Evolutionary conservation across 805 yeast species (phyloP), one percentile per base, ranked within the genome.

Genomic region (Ogataea pilisensis): DNA sequence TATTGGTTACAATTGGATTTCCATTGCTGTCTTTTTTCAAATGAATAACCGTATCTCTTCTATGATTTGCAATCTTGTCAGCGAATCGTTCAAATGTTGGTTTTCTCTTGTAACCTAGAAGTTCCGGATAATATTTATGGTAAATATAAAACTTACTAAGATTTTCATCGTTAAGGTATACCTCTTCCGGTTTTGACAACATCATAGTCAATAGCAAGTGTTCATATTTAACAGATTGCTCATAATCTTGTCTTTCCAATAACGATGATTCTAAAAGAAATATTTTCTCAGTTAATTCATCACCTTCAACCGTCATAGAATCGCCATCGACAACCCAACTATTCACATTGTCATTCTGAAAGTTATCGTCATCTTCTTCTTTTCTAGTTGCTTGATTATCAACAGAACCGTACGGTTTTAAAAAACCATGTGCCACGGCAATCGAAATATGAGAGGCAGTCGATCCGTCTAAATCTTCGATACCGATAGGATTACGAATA

Each of bases 201-300:
- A 60, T 36, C 35, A 43, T 46, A 7, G 51, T 51, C 35, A 60
- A 42, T 5, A 59, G 32, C 5, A 49, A 22, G 32, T 58, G 48
- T 29, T 60, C 65, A 33, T 53, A 51, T 31, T 48, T 48, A 16
- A 55, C 41, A 8, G 61, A 52, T n/a, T 42, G 42, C 37, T 51
- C 48, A 17, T 44, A 38, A 35, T 60, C 65, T 25, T 49, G 37
- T 12, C 48, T 31, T 27, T 58, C 57, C 31, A 60, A 34, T 20
- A 46, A 24, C n/a, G 56, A 44, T 2, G 55, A 43, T 34, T 58
- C 61, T 35, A 50, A 38, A 3, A 52, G 38, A 18, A 52, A 38
- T n/a, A 53, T 28, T 35, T 48, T 50, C 18, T 51, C 50, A 9
- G 37, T 21, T 9, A 43, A 32, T 22, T 41, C 43, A 22, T 18